These are phyloP conservation scores for Moesziomyces globuligerus DNA, from an alignment of 1,284 basidiomycete genomes.

Conservation along the genomic window DNA sequence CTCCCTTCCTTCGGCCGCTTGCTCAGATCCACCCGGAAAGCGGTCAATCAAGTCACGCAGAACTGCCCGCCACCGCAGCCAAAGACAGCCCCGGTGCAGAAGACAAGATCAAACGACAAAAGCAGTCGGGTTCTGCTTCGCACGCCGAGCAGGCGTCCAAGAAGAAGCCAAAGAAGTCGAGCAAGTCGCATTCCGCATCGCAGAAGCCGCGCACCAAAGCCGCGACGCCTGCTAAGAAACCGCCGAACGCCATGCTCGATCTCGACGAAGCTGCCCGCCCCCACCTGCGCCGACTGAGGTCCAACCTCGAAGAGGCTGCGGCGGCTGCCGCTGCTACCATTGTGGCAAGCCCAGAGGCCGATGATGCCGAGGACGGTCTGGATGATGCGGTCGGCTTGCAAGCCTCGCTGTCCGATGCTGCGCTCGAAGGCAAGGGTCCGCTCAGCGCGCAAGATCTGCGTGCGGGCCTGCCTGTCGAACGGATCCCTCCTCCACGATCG, in stretches of 20 bases:
- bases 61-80: conserved; percentile 2
- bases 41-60: conserved; percentile 18
- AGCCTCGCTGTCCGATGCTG: conserved; percentile 33
- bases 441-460: conserved; percentile 34
- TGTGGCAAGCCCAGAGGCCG: conserved; percentile 10
- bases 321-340: conserved; percentile 46
- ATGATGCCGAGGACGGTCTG: conserved; percentile 14
- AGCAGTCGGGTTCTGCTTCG: conserved; percentile 14
- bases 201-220: conserved; percentile 16
- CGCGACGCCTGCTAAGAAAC: conserved; percentile 14
- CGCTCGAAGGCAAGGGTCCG: conserved; percentile 36
- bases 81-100: conserved; percentile 2
- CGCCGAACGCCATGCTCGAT: conserved; percentile 30
- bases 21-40: conserved; percentile 49
- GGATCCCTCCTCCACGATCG: conserved; percentile 4
- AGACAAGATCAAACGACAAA: conserved; percentile 7
- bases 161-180: conserved; percentile 23
- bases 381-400: conserved; percentile 22
- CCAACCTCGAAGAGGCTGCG: conserved; percentile 49
- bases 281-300: conserved; percentile 28
- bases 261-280: conserved; percentile 39
- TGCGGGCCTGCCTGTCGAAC: conserved; percentile 9
- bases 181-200: conserved; percentile 5
- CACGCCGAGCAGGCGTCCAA: conserved; percentile 7
- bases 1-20: conserved; percentile 35